phyloP scores from a whole-genome alignment of 2,329 filamentous ascomycete species.

The Macrophomina tecta region DNA sequence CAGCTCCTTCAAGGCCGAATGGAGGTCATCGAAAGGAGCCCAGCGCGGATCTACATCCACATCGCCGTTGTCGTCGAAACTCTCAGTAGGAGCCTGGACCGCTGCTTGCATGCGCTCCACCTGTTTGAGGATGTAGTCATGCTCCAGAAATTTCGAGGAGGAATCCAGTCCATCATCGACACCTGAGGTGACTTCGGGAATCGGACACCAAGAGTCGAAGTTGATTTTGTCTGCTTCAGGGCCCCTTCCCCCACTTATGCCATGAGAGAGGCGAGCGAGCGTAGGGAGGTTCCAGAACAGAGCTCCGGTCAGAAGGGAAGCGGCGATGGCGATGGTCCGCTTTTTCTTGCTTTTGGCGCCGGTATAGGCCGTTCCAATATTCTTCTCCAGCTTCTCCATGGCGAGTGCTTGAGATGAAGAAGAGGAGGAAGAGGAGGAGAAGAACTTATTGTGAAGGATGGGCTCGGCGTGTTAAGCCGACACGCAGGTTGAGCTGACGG shows the following conservation, averaged over 20 bases:
- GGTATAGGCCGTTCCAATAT: not conserved
- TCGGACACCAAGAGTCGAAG: constrained; percentile 25
- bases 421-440: not conserved
- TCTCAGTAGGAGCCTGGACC: constrained; percentile 62
- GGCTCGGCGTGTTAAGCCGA: not conserved
- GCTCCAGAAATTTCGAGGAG: constrained; percentile 21
- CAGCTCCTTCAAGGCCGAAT: constrained; percentile 54
- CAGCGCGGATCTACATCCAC: constrained; percentile 65
- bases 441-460: not conserved
- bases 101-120: constrained; percentile 51
- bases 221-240: constrained; percentile 6
- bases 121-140: constrained; percentile 25
- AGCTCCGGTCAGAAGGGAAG: constrained; percentile 17
- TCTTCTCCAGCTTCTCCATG: constrained; percentile 23
- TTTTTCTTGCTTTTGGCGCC: constrained; percentile 2
- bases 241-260: constrained; percentile 21
- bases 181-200: not conserved
- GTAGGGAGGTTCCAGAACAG: constrained; percentile 23
- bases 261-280: constrained; percentile 5
- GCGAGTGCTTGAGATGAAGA: not conserved
- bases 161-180: constrained; percentile 23
- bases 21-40: constrained; percentile 63
- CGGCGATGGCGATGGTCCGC: constrained; percentile 4
- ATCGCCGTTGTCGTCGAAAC: constrained; percentile 61
- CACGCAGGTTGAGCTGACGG: not conserved